Percentiles rank a stretch among this genome's conserved stretches.
Evolutionary conservation across 345 rosid species (phyloP).

Genomic region (Turritis glabra): DNA sequence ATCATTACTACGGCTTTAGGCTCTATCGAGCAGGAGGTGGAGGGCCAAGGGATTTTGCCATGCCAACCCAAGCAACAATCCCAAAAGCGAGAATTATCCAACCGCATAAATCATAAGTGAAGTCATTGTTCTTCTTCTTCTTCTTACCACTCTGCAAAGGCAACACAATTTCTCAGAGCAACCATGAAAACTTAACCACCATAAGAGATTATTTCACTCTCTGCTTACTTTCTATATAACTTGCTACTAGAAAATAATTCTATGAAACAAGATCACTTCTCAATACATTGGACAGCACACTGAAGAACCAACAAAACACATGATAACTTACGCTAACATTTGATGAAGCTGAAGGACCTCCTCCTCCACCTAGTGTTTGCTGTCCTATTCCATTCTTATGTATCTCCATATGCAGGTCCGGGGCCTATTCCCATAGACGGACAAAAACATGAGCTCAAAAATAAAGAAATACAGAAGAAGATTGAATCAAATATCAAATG

Average conservation of each 20-base stretch:
- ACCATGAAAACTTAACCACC: background rate
- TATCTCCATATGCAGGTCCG: constrained; percentile 68
- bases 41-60: constrained; percentile 86
- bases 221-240: background rate
- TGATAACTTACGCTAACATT: constrained; percentile 49
- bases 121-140: constrained; percentile 74
- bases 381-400: constrained; percentile 57
- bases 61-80: constrained; percentile 79
- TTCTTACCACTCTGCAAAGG: constrained; percentile 41
- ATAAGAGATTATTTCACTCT: background rate
- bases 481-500: background rate
- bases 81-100: constrained; percentile 90
- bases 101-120: constrained; percentile 81
- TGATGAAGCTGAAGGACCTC: constrained; percentile 58
- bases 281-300: background rate
- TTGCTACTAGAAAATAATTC: background rate
- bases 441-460: background rate
- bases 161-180: background rate
- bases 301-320: background rate
- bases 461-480: background rate
- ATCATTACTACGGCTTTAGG: background rate
- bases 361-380: constrained; percentile 49
- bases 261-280: background rate
- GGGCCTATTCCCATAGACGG: constrained; percentile 55
- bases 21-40: constrained; percentile 42